Evolutionary conservation across 352 stramenopile genomes (phyloP).

Genomic region (Phytophthora ohioensis): DNA sequence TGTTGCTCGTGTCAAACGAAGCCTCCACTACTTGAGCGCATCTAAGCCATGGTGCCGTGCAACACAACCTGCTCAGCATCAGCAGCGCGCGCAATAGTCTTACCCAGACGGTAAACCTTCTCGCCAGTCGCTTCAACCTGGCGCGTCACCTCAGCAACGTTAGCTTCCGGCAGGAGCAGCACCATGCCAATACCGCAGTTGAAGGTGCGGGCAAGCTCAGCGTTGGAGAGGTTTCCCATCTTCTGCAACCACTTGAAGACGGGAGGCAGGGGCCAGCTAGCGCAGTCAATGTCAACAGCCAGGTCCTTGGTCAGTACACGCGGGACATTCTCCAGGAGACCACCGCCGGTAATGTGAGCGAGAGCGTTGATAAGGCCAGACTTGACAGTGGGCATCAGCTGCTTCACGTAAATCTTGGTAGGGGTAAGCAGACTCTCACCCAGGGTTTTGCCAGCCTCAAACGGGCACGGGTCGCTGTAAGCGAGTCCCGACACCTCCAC

Average conservation of each 20-base stretch:
- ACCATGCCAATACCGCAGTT: constrained; percentile 99
- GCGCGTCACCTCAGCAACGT: constrained; percentile 89
- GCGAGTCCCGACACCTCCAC: constrained; percentile 91
- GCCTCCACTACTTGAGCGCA: constrained; percentile 23
- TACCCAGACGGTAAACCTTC: constrained; percentile 92
- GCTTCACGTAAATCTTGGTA: constrained; percentile 98
- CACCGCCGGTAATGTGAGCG: constrained; percentile 98
- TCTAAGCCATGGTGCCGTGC: constrained; percentile 72
- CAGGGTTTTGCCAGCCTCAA: constrained; percentile 86
- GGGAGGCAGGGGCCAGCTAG: constrained; percentile 90
- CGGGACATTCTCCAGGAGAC: constrained; percentile 98
- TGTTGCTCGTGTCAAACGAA: constrained; percentile 5
- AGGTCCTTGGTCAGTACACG: constrained; percentile 94
- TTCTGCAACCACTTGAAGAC: constrained; percentile 99
- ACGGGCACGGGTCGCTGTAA: constrained; percentile 84
- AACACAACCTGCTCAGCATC: constrained; percentile 90
- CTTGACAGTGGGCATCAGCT: constrained; percentile 85
- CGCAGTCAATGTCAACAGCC: constrained; percentile 93
- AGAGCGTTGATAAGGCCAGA: constrained; percentile 91
- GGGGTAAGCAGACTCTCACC: constrained; percentile 96
- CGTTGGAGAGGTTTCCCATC: constrained; percentile 92
- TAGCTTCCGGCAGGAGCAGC: constrained; percentile 92
- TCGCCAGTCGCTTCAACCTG: constrained; percentile 89
- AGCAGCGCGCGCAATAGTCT: constrained; percentile 62
- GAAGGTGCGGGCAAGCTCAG: constrained; percentile 97